Evolutionary conservation across 306 rosid genomes (phyloP), one percentile per base, ranked within the genome.

Genomic region (Cucumis cinereus): DNA sequence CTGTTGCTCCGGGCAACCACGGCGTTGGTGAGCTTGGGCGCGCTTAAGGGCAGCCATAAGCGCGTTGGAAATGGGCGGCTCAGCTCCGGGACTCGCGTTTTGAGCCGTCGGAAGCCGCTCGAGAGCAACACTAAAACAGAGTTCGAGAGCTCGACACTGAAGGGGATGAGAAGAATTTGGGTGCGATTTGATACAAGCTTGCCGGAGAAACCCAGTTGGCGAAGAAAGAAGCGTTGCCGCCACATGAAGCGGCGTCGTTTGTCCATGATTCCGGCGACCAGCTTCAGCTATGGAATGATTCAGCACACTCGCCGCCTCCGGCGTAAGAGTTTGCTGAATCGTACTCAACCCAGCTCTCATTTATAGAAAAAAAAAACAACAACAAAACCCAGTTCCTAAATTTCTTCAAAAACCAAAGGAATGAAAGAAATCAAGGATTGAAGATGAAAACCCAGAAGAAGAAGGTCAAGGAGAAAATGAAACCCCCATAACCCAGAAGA

Each of bases 281-380:
- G 99, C 96, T 69, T 95, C 99, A 14, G 91, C 96, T 81, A 95
- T 95, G 54, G 96, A 89, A 79, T 95, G 92, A 77, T 92, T 92
- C 73, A 95, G 80, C 23, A 95, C 97, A 77, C 89, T 89, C 23
- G 96, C 96, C 88, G 99, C 98, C 86, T 95, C 99, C 57, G 97
- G 87, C 85, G 99, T 92, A 79, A 92, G 92, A 87, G 99, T 94
- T 82, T 94, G 97, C 79, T 89, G 96, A 90, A 94, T 92, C 80
- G 97, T 94, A 66, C 96, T 92, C 57, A 92, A 78, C 41, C 96
- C 97, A 26, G 97, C 95, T 94, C 97, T 94, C 99, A 94, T 94
- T 87, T 90, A 88, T 36, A 28, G 5, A 22, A 17, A 33, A 36
- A 13, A 70, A 3, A 28, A 22, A 30, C 3, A 2, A 30, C 45